Evolutionary conservation across 441 rosid species (phyloP).

Genomic region (Pelargonium citronellum): DNA sequence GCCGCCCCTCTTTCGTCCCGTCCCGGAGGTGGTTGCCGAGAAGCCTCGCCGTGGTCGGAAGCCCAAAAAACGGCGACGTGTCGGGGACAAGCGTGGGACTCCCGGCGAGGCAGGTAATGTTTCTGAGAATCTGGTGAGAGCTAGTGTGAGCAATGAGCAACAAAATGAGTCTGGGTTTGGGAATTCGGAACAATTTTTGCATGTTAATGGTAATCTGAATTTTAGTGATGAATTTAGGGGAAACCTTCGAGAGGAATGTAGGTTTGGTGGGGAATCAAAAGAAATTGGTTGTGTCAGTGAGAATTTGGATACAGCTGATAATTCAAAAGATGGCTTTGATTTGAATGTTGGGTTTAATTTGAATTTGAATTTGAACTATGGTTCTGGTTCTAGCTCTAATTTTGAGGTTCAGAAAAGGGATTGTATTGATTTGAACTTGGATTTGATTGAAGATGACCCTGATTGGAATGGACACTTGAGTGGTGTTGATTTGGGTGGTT

Average conservation of each 20-base stretch:
- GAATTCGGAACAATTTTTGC: conserved; percentile 27
- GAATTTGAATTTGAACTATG: conserved; percentile 40
- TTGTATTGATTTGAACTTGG: conserved; percentile 77
- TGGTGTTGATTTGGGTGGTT: conserved; percentile 12
- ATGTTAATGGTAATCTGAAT: conserved; percentile 24
- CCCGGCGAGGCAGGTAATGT: not conserved
- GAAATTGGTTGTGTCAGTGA: conserved; percentile 25
- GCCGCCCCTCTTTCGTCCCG: no score
- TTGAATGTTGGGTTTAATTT: conserved; percentile 61
- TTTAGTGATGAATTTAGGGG: conserved; percentile 32
- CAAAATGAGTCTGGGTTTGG: conserved; percentile 23
- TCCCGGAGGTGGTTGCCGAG: conserved; percentile 25
- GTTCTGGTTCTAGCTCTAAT: conserved; percentile 19
- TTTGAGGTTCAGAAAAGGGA: conserved; percentile 35
- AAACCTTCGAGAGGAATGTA: conserved; percentile 31
- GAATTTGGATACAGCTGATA: conserved; percentile 18
- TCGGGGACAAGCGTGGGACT: conserved; percentile 33
- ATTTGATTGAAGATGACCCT: conserved; percentile 35
- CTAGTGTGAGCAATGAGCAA: conserved; percentile 8
- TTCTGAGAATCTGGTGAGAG: not conserved
- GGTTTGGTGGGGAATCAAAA: conserved; percentile 32
- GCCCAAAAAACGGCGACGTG: conserved; percentile 54
- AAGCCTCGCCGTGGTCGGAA: conserved; percentile 43
- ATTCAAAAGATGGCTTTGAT: conserved; percentile 34
- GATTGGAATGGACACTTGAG: conserved; percentile 45